Conservation (phyloP, 305 asterid genomes). For the Fraxinus sp. region DNA sequence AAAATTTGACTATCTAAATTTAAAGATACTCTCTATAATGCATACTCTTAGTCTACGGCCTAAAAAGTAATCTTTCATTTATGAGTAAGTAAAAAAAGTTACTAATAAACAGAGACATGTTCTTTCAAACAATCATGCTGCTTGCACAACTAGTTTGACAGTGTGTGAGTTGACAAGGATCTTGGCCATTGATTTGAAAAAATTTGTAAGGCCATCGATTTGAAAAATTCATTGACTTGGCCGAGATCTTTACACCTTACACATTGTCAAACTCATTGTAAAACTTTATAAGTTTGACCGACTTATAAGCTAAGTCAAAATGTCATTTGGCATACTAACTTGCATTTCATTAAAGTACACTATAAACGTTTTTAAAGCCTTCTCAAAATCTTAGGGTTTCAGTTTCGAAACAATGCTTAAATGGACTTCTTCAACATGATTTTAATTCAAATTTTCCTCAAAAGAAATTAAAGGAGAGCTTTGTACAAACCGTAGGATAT, state of each 20-base stretch:
- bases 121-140: no score
- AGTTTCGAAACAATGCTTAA: background rate
- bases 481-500: slow-evolving; percentile 75
- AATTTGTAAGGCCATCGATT: no score
- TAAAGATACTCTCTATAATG: no score
- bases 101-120: background rate
- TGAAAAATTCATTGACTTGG: no score
- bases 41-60: background rate
- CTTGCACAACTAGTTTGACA: background rate
- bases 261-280: no score
- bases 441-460: background rate
- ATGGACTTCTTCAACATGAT: background rate
- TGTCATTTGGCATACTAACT: background rate
- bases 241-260: no score
- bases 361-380: background rate
- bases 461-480: background rate
- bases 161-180: no score
- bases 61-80: background rate
- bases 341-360: background rate
- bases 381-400: background rate
- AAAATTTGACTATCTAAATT: background rate
- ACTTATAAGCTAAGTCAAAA: background rate
- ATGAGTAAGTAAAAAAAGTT: background rate
- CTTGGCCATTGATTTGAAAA: no score
- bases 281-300: background rate